Base-by-base conservation (phyloP, 805 yeast genomes). In the Osmozyma mogii region DNA sequence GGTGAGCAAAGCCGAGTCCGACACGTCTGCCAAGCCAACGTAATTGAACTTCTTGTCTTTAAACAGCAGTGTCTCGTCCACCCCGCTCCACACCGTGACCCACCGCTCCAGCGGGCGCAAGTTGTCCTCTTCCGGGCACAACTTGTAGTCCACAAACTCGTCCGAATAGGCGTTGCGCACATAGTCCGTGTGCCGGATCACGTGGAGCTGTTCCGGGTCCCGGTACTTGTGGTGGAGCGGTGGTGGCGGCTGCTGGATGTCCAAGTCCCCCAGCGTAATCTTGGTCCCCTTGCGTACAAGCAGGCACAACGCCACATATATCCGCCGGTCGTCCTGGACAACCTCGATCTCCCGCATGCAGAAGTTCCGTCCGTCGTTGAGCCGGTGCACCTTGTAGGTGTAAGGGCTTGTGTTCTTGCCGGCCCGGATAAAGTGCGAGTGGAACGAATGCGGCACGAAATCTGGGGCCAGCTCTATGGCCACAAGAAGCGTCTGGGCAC, bases 401-500 rank as follows among this genome's bases (percentile, higher is more conserved):
- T 77, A 66, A 11, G 70, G 69, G 1, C 53, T 37, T 1, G 43
- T 41, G 0, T 68, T 61, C 23, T 62, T 54, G 0, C 82, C 85
- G 1, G 78, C 72, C 10, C 56, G 51, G 6, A 80, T 47, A 43
- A 80, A 80, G 47, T 72, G 75, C 11, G 77, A 65, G 45, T 79
- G 87, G 32, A 76, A 54, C 8, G 84, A 70, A 19, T 70, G 65
- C 1, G 87, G 85, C 5, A 73, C 60, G 18, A 44, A 50, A 5
- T 32, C 35, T 14, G 45, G 57, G 1, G 65, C 54, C 6, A 75
- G 68, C 28, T 65, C 60, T 19, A 77, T 56, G 3, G 80, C 76
- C 5, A 83, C 84, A 35, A 69, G 49, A 3, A 78, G 51, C 3
- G 84, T 59, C 42, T 79, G 87, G 0, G 83, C 82, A 11, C 76